Percentiles rank a stretch among this genome's conserved stretches.
Conservation (phyloP, 106 monocot genomes). For the Allium sativum region DNA sequence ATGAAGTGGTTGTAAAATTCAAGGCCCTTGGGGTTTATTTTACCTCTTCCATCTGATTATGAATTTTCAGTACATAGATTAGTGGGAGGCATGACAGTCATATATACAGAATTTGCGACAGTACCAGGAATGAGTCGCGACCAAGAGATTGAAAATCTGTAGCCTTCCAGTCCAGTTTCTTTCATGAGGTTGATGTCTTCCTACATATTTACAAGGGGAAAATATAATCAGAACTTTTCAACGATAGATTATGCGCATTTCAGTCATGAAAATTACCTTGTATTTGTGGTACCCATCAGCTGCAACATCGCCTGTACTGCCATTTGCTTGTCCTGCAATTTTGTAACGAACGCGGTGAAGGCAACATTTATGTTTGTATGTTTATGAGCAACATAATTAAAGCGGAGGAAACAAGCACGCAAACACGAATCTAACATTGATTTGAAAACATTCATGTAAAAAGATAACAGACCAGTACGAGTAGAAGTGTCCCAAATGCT, state of each 20-base stretch:
- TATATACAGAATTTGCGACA: too few species aligned
- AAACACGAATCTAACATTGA: too few species aligned
- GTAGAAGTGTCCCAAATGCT: not conserved
- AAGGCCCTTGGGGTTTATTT: conserved; percentile 47
- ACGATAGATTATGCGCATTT: too few species aligned
- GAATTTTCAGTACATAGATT: conserved; percentile 1
- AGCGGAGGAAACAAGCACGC: too few species aligned
- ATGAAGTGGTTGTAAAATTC: conserved; percentile 61
- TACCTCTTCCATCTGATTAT: conserved; percentile 51
- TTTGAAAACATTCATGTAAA: not conserved
- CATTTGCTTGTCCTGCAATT: not conserved
- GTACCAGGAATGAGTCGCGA: conserved; percentile 42
- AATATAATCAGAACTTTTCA: too few species aligned
- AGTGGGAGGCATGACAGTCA: too few species aligned
- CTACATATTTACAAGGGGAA: conserved; percentile 3
- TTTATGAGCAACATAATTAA: too few species aligned
- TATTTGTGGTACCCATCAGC: conserved; percentile 6
- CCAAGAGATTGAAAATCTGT: conserved; percentile 51
- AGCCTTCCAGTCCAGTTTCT: conserved; percentile 30
- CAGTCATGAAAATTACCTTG: not conserved
- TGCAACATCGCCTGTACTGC: conserved; percentile 6
- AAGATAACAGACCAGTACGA: not conserved
- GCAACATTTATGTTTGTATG: too few species aligned
- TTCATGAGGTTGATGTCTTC: conserved; percentile 45
- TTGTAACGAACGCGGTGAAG: too few species aligned